Evolutionary conservation across 2,329 filamentous ascomycete species (phyloP), one percentile per base, ranked within the genome.

Genomic region (Pyrenochaeta sp.): DNA sequence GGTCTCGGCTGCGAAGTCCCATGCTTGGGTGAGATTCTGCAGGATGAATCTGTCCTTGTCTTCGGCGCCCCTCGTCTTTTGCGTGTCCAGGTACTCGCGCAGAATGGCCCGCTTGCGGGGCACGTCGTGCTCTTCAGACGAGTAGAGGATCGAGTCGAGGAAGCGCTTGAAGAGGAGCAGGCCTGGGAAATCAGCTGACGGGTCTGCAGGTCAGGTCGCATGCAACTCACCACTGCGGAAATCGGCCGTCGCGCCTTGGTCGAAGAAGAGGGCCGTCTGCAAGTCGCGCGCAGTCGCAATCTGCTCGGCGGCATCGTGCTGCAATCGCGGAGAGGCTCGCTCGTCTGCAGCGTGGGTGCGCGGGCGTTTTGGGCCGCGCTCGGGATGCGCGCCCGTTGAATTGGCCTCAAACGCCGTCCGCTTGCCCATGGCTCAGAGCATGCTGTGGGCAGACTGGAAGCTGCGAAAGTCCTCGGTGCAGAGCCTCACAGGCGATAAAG

Each of bases 11-110:
- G 89, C 91, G 74, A 89, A 91, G 34, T 84, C 85, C 93, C 93
- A 97, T 46, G 86, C 90, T 60, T 95, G 88, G 73, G 95, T 88
- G 26, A 97, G 75, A 60, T 96, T 90, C 2, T 81, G 75, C 20
- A 97, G 81, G 57, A 86, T 90, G 17, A 86, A 77, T 6, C 81
- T 76, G 39, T 82, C 78, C 38, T 82, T 80, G 24, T 84, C 82
- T 21, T 76, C 74, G 13, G 70, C 65, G 36, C 70, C 72, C 48
- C 71, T 70, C 13, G 77, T 74, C 46, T 76, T 79, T 62, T 85
- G 81, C 30, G 77, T 74, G 30, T 84, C 80, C 35, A 94, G 81
- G 65, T 87, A 94, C 55, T 89, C 83, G 53, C 79, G 79, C 21
- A 93, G 74, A 38, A 93, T 86, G 24, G 73, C 65, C 73, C 73